Conservation (phyloP, 306 rosid species). For the Cicer judaicum region DNA sequence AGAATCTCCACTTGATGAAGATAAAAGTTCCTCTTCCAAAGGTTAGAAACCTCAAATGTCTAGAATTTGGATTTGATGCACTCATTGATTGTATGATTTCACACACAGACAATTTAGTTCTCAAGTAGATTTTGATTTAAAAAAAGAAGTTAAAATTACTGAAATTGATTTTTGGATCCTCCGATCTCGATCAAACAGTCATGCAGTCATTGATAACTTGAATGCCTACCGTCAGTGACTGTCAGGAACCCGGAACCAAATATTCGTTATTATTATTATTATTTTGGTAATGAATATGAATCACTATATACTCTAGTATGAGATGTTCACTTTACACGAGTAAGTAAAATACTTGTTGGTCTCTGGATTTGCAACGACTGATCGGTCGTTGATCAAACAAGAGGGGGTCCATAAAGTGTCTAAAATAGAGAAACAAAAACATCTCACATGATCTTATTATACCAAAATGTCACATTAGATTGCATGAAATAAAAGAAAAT, state of each 20-base stretch:
- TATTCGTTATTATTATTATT: neutral
- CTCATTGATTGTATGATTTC: too few relatives aligned
- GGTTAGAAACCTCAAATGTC: conserved; percentile 52
- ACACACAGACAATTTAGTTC: too few relatives aligned
- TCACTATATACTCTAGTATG: neutral
- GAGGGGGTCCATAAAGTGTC: neutral
- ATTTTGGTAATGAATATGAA: neutral
- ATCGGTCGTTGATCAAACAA: neutral
- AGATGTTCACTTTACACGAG: neutral
- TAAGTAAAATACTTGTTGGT: neutral
- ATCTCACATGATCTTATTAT: neutral
- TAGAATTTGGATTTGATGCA: too few relatives aligned
- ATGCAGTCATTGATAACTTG: too few relatives aligned
- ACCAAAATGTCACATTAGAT: neutral
- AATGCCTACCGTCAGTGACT: too few relatives aligned
- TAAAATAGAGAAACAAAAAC: neutral
- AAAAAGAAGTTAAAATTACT: too few relatives aligned
- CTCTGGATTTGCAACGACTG: neutral
- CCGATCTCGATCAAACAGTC: too few relatives aligned
- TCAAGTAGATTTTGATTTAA: too few relatives aligned
- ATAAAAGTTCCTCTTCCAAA: conserved; percentile 55
- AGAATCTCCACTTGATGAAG: conserved; percentile 66
- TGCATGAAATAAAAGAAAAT: neutral
- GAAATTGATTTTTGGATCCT: too few relatives aligned
- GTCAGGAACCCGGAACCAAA: too few relatives aligned